Conservation (phyloP, 495 filamentous ascomycete species). For the Aspergillus nidulans region DNA sequence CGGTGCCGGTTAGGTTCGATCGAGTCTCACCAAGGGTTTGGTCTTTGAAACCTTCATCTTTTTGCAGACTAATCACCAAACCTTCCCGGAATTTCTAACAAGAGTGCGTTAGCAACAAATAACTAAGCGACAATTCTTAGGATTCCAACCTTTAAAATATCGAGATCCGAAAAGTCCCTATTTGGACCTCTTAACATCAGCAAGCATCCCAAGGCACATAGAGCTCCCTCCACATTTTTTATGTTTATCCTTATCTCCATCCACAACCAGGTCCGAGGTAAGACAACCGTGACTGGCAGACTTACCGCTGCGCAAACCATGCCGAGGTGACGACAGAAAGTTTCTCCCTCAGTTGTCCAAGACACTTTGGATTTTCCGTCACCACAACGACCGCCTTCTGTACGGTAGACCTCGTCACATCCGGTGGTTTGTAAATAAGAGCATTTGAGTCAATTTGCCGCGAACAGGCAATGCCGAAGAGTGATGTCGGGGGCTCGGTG, state of each 20-base stretch:
- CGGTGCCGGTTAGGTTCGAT: neutral
- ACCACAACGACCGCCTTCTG: slow-evolving; percentile 99
- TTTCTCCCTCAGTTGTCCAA: slow-evolving; percentile 76
- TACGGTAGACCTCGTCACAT: slow-evolving; percentile 92
- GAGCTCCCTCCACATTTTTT: neutral
- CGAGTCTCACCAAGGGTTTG: slow-evolving; percentile 70
- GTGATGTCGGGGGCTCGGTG: slow-evolving; percentile 63
- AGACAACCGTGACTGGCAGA: slow-evolving; percentile 17
- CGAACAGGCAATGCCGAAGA: slow-evolving; percentile 95
- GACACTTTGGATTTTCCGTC: slow-evolving; percentile 78
- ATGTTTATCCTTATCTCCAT: neutral
- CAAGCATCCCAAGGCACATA: neutral
- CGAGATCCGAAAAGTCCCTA: slow-evolving; percentile 68
- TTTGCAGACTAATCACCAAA: slow-evolving; percentile 60
- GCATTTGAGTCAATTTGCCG: slow-evolving; percentile 79
- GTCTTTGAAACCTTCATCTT: slow-evolving; percentile 70
- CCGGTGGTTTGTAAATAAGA: slow-evolving; percentile 70
- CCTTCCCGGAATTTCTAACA: slow-evolving; percentile 85
- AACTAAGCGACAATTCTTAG: neutral
- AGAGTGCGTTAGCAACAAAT: neutral
- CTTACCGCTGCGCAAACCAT: slow-evolving; percentile 94
- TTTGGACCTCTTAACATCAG: slow-evolving; percentile 14
- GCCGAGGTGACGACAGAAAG: slow-evolving; percentile 84
- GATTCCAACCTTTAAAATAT: slow-evolving; percentile 59
- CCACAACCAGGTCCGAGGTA: neutral